These are phyloP conservation scores for Xanthoceras sorbifolium DNA, from an alignment of 345 rosid genomes.

Conservation along the genomic window DNA sequence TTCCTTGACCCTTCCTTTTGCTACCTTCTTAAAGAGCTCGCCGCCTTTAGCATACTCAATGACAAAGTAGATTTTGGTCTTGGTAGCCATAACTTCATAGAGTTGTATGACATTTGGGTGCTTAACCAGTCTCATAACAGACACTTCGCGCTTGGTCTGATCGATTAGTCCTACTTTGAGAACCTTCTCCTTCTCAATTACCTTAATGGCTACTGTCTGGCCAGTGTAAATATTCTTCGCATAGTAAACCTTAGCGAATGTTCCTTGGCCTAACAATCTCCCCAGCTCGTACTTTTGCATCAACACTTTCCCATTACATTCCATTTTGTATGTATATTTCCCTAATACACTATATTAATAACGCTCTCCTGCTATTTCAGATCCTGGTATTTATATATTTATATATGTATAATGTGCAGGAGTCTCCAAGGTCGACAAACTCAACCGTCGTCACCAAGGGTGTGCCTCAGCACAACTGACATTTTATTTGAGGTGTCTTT, in stretches of 20 bases:
- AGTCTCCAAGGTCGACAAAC: slow-evolving; percentile 1
- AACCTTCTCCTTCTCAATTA: slow-evolving; percentile 42
- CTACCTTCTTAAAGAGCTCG: slow-evolving; percentile 42
- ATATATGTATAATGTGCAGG: slow-evolving; percentile 12
- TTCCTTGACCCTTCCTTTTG: slow-evolving; percentile 41
- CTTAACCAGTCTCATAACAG: slow-evolving; percentile 38
- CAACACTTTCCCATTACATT: slow-evolving; percentile 34
- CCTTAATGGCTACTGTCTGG: slow-evolving; percentile 41
- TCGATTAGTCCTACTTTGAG: slow-evolving; percentile 39
- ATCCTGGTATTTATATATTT: not conserved
- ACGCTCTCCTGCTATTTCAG: slow-evolving; percentile 12
- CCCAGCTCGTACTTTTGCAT: slow-evolving; percentile 47
- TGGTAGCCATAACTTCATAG: slow-evolving; percentile 50
- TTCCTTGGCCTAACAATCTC: slow-evolving; percentile 46
- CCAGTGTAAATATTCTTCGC: slow-evolving; percentile 37
- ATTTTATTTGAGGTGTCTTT: slow-evolving; percentile 17
- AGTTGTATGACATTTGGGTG: slow-evolving; percentile 47
- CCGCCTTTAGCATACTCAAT: slow-evolving; percentile 47
- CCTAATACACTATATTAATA: slow-evolving; percentile 13
- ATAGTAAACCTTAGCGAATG: slow-evolving; percentile 41
- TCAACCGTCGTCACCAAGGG: slow-evolving; percentile 48
- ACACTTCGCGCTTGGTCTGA: slow-evolving; percentile 46
- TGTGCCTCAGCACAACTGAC: slow-evolving; percentile 25
- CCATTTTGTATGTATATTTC: slow-evolving; percentile 24
- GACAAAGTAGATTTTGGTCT: slow-evolving; percentile 46